Evolutionary conservation across 2,329 filamentous ascomycete species (phyloP).

Genomic region (Colletotrichum higginsianum): DNA sequence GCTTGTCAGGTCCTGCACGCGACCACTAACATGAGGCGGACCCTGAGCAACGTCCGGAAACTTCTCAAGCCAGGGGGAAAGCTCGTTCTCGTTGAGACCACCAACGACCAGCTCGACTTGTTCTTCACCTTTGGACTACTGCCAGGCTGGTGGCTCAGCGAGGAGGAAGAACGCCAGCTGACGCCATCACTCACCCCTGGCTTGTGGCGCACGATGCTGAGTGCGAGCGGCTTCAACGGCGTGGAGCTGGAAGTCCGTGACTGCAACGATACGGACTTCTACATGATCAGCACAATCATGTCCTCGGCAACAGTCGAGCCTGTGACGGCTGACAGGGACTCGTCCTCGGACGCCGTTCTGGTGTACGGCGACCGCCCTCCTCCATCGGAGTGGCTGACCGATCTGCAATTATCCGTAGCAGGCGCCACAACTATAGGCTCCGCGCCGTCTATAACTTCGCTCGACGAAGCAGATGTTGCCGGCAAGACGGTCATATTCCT

Average conservation of each 20-base stretch:
- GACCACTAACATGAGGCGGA: conserved; percentile 45
- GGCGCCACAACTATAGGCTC: neutral
- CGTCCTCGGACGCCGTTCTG: neutral
- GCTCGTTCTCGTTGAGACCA: conserved; percentile 49
- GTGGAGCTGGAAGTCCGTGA: conserved; percentile 46
- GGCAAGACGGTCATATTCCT: conserved; percentile 2
- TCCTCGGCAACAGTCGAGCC: conserved; percentile 1
- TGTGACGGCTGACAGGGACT: neutral
- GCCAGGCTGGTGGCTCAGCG: conserved; percentile 51
- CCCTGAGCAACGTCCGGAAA: conserved; percentile 45
- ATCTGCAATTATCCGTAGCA: neutral
- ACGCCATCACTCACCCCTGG: conserved; percentile 43
- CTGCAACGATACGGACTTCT: conserved; percentile 34
- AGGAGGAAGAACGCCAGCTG: conserved; percentile 42
- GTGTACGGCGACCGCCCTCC: conserved; percentile 1
- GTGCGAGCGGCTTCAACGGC: conserved; percentile 39
- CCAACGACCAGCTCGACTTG: conserved; percentile 31
- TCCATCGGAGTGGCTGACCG: neutral
- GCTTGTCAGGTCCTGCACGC: conserved; percentile 50
- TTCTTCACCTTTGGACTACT: conserved; percentile 47
- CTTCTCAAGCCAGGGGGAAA: conserved; percentile 51
- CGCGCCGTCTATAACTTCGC: no score
- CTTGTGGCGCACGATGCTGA: conserved; percentile 43
- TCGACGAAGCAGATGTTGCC: neutral
- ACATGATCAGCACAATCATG: conserved; percentile 17